These are phyloP conservation scores for Xylaria flabelliformis DNA, from an alignment of 495 filamentous ascomycete species.

Conservation along the genomic window DNA sequence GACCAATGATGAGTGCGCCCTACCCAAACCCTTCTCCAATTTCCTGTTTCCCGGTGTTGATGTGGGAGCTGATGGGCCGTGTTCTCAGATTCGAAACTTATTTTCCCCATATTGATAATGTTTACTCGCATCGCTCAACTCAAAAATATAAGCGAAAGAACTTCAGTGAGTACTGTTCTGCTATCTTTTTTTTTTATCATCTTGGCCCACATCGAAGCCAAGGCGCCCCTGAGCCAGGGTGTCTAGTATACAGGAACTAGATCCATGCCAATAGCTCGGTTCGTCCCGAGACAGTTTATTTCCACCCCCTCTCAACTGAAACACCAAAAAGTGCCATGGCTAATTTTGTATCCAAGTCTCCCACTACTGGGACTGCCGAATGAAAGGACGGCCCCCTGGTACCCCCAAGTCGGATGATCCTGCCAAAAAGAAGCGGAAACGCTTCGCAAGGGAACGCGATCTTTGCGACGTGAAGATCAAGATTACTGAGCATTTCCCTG, in stretches of 20 bases:
- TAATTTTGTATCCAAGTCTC: slow-evolving; percentile 54
- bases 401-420: slow-evolving; percentile 86
- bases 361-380: slow-evolving; percentile 89
- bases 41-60: slow-evolving; percentile 27
- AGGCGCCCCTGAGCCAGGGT: not conserved
- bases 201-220: not conserved
- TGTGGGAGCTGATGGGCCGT: slow-evolving; percentile 7
- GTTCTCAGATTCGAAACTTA: slow-evolving; percentile 77
- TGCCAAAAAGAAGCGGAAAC: slow-evolving; percentile 88
- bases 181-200: not conserved
- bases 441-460: slow-evolving; percentile 75
- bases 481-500: slow-evolving; percentile 81
- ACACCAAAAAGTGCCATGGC: not conserved
- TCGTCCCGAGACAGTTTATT: not conserved
- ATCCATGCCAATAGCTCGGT: not conserved
- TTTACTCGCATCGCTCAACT: slow-evolving; percentile 89
- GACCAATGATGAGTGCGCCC: slow-evolving; percentile 77
- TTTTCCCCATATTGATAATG: slow-evolving; percentile 89
- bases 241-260: not conserved
- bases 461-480: slow-evolving; percentile 93
- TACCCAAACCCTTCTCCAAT: not conserved
- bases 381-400: slow-evolving; percentile 84
- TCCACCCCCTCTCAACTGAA: not conserved
- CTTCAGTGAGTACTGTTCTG: slow-evolving; percentile 47
- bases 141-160: slow-evolving; percentile 85